A percentile compares a stretch with the other conserved stretches of the same genome.
Conservation (phyloP, 805 yeast genomes). For the Metschnikowia sp. region DNA sequence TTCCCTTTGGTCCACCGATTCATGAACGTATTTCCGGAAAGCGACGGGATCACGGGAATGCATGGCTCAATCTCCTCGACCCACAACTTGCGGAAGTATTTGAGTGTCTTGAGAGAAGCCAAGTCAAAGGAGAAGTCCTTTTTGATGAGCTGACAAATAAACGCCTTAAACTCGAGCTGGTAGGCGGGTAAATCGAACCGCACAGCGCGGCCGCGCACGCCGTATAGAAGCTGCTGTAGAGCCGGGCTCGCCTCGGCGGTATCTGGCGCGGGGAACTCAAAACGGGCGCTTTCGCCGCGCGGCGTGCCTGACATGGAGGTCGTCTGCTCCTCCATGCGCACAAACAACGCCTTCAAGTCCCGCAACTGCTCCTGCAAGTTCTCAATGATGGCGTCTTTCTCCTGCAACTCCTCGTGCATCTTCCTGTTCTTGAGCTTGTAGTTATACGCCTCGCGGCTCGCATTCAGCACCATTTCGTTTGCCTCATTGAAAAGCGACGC, state of each 20-base stretch:
- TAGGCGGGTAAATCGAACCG: slow-evolving; percentile 46
- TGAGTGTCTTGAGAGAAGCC: slow-evolving; percentile 44
- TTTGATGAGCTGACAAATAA: slow-evolving; percentile 31
- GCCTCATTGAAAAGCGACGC: slow-evolving; percentile 81
- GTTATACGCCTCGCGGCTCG: slow-evolving; percentile 63
- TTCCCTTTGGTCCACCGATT: slow-evolving; percentile 43
- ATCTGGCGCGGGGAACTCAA: background rate
- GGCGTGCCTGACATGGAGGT: slow-evolving; percentile 16
- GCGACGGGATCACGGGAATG: slow-evolving; percentile 29
- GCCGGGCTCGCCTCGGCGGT: background rate
- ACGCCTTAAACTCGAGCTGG: slow-evolving; percentile 41
- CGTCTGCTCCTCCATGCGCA: slow-evolving; percentile 48
- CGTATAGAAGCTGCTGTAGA: slow-evolving; percentile 27
- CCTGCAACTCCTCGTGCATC: slow-evolving; percentile 51
- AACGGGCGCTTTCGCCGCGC: slow-evolving; percentile 3
- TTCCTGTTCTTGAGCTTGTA: slow-evolving; percentile 57
- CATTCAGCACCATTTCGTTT: slow-evolving; percentile 77
- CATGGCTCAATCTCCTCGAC: slow-evolving; percentile 69
- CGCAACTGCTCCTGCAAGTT: slow-evolving; percentile 63
- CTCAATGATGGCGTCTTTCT: slow-evolving; percentile 65
- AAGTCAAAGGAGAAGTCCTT: slow-evolving; percentile 37
- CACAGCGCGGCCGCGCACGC: slow-evolving; percentile 34
- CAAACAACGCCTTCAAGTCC: slow-evolving; percentile 59
- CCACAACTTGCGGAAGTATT: slow-evolving; percentile 62
- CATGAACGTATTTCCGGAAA: slow-evolving; percentile 46